Conservation (phyloP, 805 yeast genomes). For the Sporopachydermia lactativora region DNA sequence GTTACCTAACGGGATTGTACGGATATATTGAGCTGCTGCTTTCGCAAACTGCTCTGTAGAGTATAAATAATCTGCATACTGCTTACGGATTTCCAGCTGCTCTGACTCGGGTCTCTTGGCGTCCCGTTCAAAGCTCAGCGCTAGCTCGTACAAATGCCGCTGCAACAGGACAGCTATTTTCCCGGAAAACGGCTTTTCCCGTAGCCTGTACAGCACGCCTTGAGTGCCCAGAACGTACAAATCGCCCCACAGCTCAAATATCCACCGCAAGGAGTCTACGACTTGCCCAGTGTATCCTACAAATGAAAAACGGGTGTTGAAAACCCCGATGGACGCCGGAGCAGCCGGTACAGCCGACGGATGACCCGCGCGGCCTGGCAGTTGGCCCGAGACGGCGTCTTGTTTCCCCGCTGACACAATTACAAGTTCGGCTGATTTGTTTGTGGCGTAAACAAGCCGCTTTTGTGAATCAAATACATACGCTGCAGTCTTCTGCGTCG, state of each 20-base stretch:
- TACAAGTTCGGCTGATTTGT: background rate
- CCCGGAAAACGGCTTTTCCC: slow-evolving; percentile 51
- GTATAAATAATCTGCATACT: slow-evolving; percentile 63
- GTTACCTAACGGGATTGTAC: slow-evolving; percentile 35
- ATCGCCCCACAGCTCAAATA: slow-evolving; percentile 42
- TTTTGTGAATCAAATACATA: slow-evolving; percentile 45
- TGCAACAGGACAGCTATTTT: slow-evolving; percentile 57
- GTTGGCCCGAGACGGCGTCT: background rate
- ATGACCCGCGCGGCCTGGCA: slow-evolving; percentile 9
- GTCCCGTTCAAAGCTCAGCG: slow-evolving; percentile 48
- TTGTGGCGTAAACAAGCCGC: slow-evolving; percentile 14
- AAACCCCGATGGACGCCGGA: slow-evolving; percentile 45
- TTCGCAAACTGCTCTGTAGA: slow-evolving; percentile 48
- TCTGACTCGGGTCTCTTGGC: slow-evolving; percentile 9
- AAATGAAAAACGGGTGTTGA: slow-evolving; percentile 59
- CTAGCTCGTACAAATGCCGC: slow-evolving; percentile 57
- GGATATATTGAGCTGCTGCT: slow-evolving; percentile 65
- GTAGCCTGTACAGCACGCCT: slow-evolving; percentile 56
- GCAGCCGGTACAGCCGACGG: slow-evolving; percentile 20
- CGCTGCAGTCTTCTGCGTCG: slow-evolving; percentile 36
- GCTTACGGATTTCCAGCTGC: slow-evolving; percentile 30
- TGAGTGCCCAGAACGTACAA: slow-evolving; percentile 55
- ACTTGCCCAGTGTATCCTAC: slow-evolving; percentile 56
- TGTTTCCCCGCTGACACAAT: slow-evolving; percentile 1
- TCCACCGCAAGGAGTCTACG: slow-evolving; percentile 46